Percentiles rank a stretch among this genome's conserved stretches.
phyloP scores from a whole-genome alignment of 2,329 filamentous ascomycete species.

The Beauveria medogensis region DNA sequence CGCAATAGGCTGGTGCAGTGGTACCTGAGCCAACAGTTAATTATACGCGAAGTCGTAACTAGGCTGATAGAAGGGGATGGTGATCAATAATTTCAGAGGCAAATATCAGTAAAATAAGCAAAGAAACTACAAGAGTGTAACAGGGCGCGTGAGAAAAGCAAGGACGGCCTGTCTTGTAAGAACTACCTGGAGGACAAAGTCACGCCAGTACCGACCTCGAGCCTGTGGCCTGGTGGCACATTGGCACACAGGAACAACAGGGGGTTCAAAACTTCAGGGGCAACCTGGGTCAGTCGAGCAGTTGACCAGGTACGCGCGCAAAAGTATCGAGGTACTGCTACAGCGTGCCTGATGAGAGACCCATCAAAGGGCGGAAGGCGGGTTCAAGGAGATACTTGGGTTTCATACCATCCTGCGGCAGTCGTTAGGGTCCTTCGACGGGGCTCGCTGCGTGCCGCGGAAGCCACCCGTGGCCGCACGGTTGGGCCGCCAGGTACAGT shows the following conservation, averaged over 20 bases:
- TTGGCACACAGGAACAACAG: too few species aligned
- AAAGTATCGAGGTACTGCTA: not conserved
- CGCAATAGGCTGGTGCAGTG: not conserved
- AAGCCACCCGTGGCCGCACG: slow-evolving; percentile 5
- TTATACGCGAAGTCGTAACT: not conserved
- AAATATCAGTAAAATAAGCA: not conserved
- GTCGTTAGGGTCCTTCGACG: not conserved
- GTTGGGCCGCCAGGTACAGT: slow-evolving; percentile 11
- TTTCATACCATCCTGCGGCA: not conserved
- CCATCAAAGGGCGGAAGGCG: not conserved
- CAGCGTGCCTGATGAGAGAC: not conserved
- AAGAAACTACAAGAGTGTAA: not conserved
- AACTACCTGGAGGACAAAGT: too few species aligned
- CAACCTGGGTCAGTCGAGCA: not conserved
- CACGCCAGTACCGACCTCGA: too few species aligned
- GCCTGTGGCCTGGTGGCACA: too few species aligned
- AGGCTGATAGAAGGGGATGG: not conserved
- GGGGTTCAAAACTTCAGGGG: not conserved
- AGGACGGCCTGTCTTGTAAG: not conserved
- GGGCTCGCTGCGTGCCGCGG: not conserved
- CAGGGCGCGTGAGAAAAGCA: slow-evolving; percentile 3
- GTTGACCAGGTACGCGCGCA: not conserved
- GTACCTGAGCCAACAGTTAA: not conserved
- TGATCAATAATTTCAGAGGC: not conserved
- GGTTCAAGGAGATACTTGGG: not conserved